Conservation (phyloP, 2,329 filamentous ascomycete genomes). For the Botrytis galanthina region DNA sequence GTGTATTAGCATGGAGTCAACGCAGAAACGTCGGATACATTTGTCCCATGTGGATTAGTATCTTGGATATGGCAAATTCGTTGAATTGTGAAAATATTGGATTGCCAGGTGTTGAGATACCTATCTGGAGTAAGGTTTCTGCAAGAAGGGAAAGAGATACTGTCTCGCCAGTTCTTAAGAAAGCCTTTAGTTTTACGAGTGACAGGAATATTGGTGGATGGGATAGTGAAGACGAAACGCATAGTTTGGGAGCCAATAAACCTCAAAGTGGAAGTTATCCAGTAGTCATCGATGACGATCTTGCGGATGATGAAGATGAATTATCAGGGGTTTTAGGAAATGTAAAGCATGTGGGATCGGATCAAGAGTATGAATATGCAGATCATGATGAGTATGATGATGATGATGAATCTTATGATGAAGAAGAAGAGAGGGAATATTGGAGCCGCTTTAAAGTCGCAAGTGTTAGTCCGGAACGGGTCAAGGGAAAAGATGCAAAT, state of each 20-base stretch:
- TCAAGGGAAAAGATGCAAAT: neutral
- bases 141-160: neutral
- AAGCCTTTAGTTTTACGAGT: neutral
- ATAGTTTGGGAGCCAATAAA: neutral
- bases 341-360: neutral
- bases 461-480: neutral
- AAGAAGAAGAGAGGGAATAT: slow-evolving; percentile 8
- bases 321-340: slow-evolving; percentile 7
- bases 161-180: neutral
- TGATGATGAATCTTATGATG: slow-evolving; percentile 12
- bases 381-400: neutral
- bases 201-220: neutral
- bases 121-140: neutral
- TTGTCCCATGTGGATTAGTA: slow-evolving; percentile 87
- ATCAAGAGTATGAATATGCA: neutral
- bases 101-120: slow-evolving; percentile 61
- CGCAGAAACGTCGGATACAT: slow-evolving; percentile 84
- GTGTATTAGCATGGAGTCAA: slow-evolving; percentile 84
- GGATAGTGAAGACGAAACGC: slow-evolving; percentile 4
- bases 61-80: slow-evolving; percentile 80
- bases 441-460: neutral
- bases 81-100: slow-evolving; percentile 68
- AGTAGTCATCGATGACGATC: neutral
- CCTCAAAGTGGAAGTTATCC: slow-evolving; percentile 8
- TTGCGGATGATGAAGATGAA: slow-evolving; percentile 12